These are phyloP conservation scores for Paraconiothyrium brasiliense DNA, from an alignment of 2,329 filamentous ascomycete genomes.

Conservation along the genomic window DNA sequence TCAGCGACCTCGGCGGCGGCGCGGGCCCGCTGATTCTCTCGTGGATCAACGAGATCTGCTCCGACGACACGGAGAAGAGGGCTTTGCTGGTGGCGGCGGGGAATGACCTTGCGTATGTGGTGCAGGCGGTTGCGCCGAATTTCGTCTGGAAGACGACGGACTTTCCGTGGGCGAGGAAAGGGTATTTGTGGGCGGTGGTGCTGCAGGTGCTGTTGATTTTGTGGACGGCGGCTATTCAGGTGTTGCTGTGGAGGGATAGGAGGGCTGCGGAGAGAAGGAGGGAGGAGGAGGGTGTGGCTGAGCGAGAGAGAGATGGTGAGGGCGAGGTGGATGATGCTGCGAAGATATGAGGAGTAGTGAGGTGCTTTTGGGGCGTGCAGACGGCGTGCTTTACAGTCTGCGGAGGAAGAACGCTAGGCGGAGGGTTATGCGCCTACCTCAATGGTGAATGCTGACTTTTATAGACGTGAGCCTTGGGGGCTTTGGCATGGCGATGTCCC, in stretches of 20 bases:
- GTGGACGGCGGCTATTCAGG: slow-evolving; percentile 7
- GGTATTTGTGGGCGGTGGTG: slow-evolving; percentile 5
- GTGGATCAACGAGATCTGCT: slow-evolving; percentile 15
- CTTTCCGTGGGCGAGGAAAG: slow-evolving; percentile 1
- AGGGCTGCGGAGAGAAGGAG: background rate
- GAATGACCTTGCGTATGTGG: slow-evolving; percentile 11
- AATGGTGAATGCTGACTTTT: too few relatives aligned
- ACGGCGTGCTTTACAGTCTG: too few relatives aligned
- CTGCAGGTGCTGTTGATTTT: slow-evolving; percentile 7
- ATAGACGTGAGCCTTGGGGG: too few relatives aligned
- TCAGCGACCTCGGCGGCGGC: slow-evolving; percentile 10
- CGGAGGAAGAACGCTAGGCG: too few relatives aligned
- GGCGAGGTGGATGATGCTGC: background rate
- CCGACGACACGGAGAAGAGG: slow-evolving; percentile 9
- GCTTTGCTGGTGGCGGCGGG: slow-evolving; percentile 9
- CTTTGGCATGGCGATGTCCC: too few relatives aligned
- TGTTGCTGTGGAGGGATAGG: slow-evolving; percentile 6
- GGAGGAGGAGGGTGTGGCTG: background rate
- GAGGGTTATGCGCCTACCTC: too few relatives aligned
- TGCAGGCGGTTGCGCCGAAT: slow-evolving; percentile 13
- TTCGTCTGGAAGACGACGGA: slow-evolving; percentile 14
- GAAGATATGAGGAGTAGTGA: too few relatives aligned
- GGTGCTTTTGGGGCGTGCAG: too few relatives aligned
- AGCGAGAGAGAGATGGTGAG: background rate
- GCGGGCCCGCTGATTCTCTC: slow-evolving; percentile 12